Evolutionary conservation across 495 filamentous ascomycete genomes (phyloP).

Genomic region (Lepidopterella palustris): DNA sequence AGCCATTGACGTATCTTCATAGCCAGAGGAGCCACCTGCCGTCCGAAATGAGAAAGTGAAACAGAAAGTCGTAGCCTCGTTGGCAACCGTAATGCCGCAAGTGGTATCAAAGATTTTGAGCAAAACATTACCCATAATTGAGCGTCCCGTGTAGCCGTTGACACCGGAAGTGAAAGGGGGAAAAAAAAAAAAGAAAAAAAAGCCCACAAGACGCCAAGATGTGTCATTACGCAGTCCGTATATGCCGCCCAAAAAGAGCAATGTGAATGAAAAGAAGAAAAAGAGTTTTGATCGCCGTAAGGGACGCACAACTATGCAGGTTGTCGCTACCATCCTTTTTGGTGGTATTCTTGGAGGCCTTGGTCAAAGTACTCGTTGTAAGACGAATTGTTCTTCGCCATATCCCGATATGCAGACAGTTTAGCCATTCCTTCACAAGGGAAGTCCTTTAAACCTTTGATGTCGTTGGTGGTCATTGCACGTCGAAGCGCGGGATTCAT

Average conservation of each 20-base stretch:
- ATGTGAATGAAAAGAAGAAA: conserved; percentile 1
- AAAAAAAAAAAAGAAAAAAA: conserved; percentile 15
- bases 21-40: conserved; percentile 15
- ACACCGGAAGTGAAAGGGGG: neutral
- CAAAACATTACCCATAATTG: neutral
- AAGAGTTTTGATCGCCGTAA: neutral
- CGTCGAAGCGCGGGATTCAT: conserved; percentile 20
- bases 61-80: conserved; percentile 1
- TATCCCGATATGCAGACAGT: conserved; percentile 7
- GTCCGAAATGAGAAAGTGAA: neutral
- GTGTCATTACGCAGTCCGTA: conserved; percentile 17
- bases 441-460: conserved; percentile 74
- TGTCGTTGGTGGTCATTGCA: conserved; percentile 66
- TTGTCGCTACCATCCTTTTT: conserved; percentile 56
- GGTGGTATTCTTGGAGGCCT: conserved; percentile 63
- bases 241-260: conserved; percentile 23
- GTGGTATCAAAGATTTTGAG: neutral
- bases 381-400: conserved; percentile 49
- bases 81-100: conserved; percentile 1
- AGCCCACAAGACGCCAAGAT: conserved; percentile 14
- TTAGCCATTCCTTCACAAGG: conserved; percentile 40
- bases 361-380: conserved; percentile 61
- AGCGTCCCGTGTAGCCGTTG: neutral
- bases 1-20: conserved; percentile 23
- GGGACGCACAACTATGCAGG: neutral